phyloP scores from a whole-genome alignment of 345 rosid species.

The Linum lewisii region DNA sequence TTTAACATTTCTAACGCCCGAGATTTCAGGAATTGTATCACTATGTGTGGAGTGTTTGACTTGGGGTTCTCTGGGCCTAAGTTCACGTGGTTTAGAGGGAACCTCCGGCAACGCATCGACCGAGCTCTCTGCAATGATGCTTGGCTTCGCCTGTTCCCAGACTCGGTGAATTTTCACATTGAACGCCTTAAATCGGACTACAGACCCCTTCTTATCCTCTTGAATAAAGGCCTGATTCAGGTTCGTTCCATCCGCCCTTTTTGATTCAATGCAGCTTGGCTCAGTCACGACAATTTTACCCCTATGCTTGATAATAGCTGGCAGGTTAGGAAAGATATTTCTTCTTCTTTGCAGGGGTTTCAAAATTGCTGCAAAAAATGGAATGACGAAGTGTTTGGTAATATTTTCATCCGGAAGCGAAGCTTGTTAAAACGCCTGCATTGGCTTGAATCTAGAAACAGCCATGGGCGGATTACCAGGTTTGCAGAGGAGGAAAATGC shows the following conservation, averaged over 20 bases:
- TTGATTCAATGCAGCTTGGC: not conserved
- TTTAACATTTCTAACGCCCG: too few relatives aligned
- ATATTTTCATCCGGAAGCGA: not conserved
- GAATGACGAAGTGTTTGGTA: not conserved
- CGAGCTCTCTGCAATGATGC: not conserved
- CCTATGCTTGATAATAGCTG: not conserved
- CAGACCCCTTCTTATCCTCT: not conserved
- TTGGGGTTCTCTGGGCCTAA: too few relatives aligned
- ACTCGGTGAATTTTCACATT: not conserved
- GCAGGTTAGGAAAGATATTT: too few relatives aligned
- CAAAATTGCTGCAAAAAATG: not conserved
- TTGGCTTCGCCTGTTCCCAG: not conserved
- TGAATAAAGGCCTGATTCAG: not conserved
- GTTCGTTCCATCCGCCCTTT: not conserved
- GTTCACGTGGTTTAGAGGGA: not conserved
- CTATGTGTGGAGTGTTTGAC: not conserved
- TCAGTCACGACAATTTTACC: not conserved
- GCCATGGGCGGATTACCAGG: accelerated
- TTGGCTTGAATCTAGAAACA: not conserved
- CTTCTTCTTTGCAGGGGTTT: not conserved
- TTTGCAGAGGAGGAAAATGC: not conserved
- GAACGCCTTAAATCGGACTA: not conserved
- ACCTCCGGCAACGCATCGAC: not conserved
- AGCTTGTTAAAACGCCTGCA: not conserved
- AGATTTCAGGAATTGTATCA: not conserved